Evolutionary conservation across 1,284 basidiomycete genomes (phyloP), one percentile per base, ranked within the genome.

Genomic region (Phellinidium pouzarii): DNA sequence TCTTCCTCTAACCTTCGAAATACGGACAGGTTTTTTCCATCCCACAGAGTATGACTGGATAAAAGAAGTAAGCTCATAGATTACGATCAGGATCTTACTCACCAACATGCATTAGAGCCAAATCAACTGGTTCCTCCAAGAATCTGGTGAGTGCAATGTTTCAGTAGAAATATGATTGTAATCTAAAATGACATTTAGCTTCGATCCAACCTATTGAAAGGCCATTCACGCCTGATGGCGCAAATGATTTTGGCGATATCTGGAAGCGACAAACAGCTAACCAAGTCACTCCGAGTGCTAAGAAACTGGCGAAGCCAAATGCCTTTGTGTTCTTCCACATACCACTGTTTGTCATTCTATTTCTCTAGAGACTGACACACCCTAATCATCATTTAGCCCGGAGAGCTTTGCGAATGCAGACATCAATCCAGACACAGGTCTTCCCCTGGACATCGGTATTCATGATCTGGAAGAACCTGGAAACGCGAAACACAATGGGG

Each of bases 291-390:
- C 79, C 84, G 1, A 67, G 68, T 23, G 72, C 66, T 0, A 73
- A 68, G 42, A 79, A 76, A 50, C 72, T 94, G 1, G 89, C 87
- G 3, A 94, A 93, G 66, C 92, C 92, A 1, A 94, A 94, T 62
- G 93, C 91, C 0, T 68, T 94, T 60, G 89, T 92, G 85, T 95
- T 94, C 72, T 95, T 94, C 81, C 93, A 96, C 62, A 95, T 96
- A 50, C 93, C 93, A 41, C 63, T 95, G 74, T 91, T 67, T n/a
- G 88, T 80, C 37, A 27, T 22, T 50, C 1, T 52, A 56, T 11
- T 60, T 52, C 47, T 31, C 5, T 34, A 26, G 36, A 11, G n/a
- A n/a, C n/a, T 36, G 9, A 22, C 14, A 11, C 25, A 20, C 36
- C 12, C 51, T 66, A 60, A 40, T 9, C 46, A 26, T 48, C 29